These are phyloP conservation scores for Brasilioporus rufonigricans DNA, from an alignment of 768 basidiomycete genomes.

Conservation along the genomic window DNA sequence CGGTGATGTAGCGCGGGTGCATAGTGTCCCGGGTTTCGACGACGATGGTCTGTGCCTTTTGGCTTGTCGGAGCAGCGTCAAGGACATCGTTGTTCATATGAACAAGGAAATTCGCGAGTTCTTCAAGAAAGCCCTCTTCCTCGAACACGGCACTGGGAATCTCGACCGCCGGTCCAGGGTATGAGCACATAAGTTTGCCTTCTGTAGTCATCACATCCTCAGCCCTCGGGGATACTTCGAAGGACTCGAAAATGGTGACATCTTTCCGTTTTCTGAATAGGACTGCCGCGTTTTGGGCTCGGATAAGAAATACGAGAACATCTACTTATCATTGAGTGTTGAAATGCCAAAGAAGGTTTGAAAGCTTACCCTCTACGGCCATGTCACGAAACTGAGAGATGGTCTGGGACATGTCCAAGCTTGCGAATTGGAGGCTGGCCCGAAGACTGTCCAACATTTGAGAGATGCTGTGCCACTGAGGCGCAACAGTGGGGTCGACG, in stretches of 20 bases:
- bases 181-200: constrained; percentile 45
- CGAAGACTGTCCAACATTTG: constrained; percentile 31
- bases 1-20: constrained; percentile 47
- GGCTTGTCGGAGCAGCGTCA: constrained; percentile 34
- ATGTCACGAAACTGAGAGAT: constrained; percentile 19
- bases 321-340: constrained; percentile 25
- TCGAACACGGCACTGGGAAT: constrained; percentile 31
- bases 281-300: constrained; percentile 48
- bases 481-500: constrained; percentile 2
- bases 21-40: constrained; percentile 39
- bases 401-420: constrained; percentile 7
- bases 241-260: constrained; percentile 41
- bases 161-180: constrained; percentile 44
- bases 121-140: constrained; percentile 28
- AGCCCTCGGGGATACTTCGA: constrained; percentile 41
- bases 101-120: constrained; percentile 39
- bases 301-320: constrained; percentile 36
- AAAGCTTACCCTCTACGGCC: constrained; percentile 15
- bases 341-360: neutral
- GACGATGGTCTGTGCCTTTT: constrained; percentile 37
- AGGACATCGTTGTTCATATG: constrained; percentile 32
- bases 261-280: constrained; percentile 33
- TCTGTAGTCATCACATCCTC: constrained; percentile 34
- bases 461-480: constrained; percentile 29
- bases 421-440: neutral